These are phyloP conservation scores for Crepidotus variabilis DNA, from an alignment of 768 basidiomycete genomes.

Conservation along the genomic window DNA sequence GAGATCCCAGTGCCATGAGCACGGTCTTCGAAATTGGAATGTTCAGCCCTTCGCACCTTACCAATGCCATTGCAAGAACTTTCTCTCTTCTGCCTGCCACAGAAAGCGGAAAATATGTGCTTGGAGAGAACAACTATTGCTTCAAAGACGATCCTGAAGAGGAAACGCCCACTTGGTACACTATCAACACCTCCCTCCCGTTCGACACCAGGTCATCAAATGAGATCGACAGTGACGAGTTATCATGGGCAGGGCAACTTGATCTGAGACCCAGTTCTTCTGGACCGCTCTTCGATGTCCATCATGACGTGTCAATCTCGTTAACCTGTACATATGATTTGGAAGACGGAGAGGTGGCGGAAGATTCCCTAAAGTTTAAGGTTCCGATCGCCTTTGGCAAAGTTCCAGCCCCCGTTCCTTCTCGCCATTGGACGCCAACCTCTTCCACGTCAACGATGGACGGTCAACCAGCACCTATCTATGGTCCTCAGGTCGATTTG, in stretches of 20 bases:
- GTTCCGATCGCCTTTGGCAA: slow-evolving; percentile 51
- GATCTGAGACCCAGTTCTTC: slow-evolving; percentile 41
- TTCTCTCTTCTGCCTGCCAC: slow-evolving; percentile 49
- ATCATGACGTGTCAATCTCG: slow-evolving; percentile 50
- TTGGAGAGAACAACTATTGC: slow-evolving; percentile 47
- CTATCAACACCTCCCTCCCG: slow-evolving; percentile 52
- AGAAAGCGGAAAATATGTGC: slow-evolving; percentile 42
- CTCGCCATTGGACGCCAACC: neutral
- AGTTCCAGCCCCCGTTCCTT: slow-evolving; percentile 28
- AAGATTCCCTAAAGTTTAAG: slow-evolving; percentile 35
- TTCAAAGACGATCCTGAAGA: slow-evolving; percentile 37
- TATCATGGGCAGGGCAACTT: slow-evolving; percentile 36
- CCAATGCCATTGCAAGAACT: slow-evolving; percentile 25
- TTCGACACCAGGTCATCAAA: slow-evolving; percentile 28
- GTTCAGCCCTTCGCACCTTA: slow-evolving; percentile 18
- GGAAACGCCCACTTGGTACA: slow-evolving; percentile 48
- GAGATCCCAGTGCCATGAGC: slow-evolving; percentile 51
- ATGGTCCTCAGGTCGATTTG: slow-evolving; percentile 10
- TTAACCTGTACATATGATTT: slow-evolving; percentile 54
- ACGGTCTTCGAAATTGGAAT: slow-evolving; percentile 48
- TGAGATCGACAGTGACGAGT: slow-evolving; percentile 19
- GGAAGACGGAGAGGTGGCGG: slow-evolving; percentile 27
- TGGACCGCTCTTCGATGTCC: slow-evolving; percentile 55
- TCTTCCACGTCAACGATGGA: slow-evolving; percentile 8
- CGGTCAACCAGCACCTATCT: slow-evolving; percentile 1